phyloP scores from a whole-genome alignment of 306 rosid genomes.

The Fagus crenata region DNA sequence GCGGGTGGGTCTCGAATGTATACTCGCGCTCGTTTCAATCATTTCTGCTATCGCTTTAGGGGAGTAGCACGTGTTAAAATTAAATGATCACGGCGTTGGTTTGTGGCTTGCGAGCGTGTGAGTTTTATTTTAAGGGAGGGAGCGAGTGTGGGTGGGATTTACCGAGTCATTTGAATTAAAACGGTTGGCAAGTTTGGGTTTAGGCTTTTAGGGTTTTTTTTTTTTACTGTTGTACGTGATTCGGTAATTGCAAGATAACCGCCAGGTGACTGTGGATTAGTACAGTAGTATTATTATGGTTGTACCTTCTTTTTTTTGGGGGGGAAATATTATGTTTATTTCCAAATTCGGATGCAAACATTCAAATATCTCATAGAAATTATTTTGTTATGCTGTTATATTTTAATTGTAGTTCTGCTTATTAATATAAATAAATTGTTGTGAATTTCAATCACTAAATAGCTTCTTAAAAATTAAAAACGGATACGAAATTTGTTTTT shows the following conservation, averaged over 20 bases:
- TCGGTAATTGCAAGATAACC: neutral
- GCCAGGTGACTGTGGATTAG: neutral
- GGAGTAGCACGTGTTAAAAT: neutral
- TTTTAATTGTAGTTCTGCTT: too few species aligned
- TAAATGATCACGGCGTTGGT: too few species aligned
- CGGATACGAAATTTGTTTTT: too few species aligned
- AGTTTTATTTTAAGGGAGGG: neutral
- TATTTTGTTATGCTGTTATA: too few species aligned
- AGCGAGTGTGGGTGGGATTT: neutral
- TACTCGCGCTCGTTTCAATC: conserved; percentile 14
- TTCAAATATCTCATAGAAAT: too few species aligned
- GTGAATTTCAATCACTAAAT: too few species aligned
- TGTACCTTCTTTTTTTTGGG: too few species aligned
- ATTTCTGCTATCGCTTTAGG: neutral
- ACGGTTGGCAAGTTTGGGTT: conserved; percentile 18
- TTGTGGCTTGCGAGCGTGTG: neutral
- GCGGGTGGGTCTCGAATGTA: neutral
- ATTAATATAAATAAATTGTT: too few species aligned
- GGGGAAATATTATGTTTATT: too few species aligned
- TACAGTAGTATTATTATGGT: too few species aligned
- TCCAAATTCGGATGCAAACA: too few species aligned
- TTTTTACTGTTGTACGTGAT: neutral
- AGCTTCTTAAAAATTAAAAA: too few species aligned
- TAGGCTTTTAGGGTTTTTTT: neutral
- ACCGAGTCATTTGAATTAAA: neutral